Evolutionary conservation across 2,329 filamentous ascomycete species (phyloP), one percentile per base, ranked within the genome.

Genomic region (Fusarium pseudograminearum): DNA sequence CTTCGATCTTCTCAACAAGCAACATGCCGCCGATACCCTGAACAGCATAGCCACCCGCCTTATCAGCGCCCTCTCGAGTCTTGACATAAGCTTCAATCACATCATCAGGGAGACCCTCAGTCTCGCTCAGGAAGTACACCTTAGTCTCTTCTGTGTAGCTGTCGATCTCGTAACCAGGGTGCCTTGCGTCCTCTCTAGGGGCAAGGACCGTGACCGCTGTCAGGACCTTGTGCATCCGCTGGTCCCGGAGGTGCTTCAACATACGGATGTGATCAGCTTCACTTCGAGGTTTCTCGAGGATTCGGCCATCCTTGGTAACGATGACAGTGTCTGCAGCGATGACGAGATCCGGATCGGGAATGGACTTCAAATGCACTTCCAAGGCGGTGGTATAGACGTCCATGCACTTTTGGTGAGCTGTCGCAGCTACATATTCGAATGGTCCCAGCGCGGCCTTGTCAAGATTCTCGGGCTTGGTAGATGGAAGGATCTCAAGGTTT

Each of bases 21-120:
- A 99, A 84, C 78, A 98, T 90, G 11, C 92, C 91, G 3, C 93
- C 96, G 14, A 95, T 84, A 0, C 95, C 96, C 80, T 99, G 96
- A 55, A 99, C 88, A 2, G 93, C 96, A 80, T 99, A 99, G 0
- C 96, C 96, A 4, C 96, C 96, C 0, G 96, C 96, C 84, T 98
- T 99, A 80, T 98, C 96, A 14, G 89, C 94, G 3, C 96, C 96
- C 83, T 99, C 96, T 57, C 95, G 86, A 24, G 95, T 98, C 76
- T 85, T 87, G 61, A 94, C 91, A 77, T 94, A 94, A 7, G 83
- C 87, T 73, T 93, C 83, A 62, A 98, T 90, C 71, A 97, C 87
- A 63, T 97, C 94, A 81, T 99, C 95, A 16, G 84, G 82, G 62
- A 89, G 77, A 5, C 87, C 87, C 18, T 87, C 83, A 16, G 75